These are phyloP conservation scores for Schwanniomyces pseudopolymorphus DNA, from an alignment of 805 yeast genomes.

Conservation along the genomic window DNA sequence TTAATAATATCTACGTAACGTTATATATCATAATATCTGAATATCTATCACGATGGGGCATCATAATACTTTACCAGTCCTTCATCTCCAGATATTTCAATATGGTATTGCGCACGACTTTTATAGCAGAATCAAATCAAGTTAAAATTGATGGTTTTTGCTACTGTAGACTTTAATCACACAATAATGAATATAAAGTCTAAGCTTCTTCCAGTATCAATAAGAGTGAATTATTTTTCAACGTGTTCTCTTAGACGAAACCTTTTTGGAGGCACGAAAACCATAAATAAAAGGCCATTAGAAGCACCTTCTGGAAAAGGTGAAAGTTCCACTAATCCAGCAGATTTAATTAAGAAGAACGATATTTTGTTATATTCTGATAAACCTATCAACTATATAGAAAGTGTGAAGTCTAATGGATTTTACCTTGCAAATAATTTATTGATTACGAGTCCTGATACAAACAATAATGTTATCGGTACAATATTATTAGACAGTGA, in stretches of 20 bases:
- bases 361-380: constrained; percentile 42
- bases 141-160: background rate
- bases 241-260: background rate
- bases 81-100: too few relatives aligned
- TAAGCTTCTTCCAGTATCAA: background rate
- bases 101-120: background rate
- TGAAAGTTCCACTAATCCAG: constrained; percentile 42
- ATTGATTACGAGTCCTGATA: constrained; percentile 44
- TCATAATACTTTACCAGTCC: too few relatives aligned
- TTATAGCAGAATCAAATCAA: background rate
- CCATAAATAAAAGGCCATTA: constrained; percentile 2
- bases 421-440: constrained; percentile 57
- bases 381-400: constrained; percentile 44
- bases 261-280: constrained; percentile 11
- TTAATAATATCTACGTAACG: too few relatives aligned
- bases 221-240: background rate
- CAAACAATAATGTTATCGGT: constrained; percentile 41
- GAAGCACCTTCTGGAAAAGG: constrained; percentile 37
- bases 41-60: too few relatives aligned
- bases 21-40: too few relatives aligned
- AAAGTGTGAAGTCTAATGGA: constrained; percentile 50
- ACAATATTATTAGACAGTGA: constrained; percentile 56
- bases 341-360: constrained; percentile 42
- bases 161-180: background rate
- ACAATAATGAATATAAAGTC: background rate